Percentiles rank a stretch among this genome's conserved stretches.
Evolutionary conservation across 495 filamentous ascomycete genomes (phyloP).

Genomic region (Sabuloglossum arenarium): DNA sequence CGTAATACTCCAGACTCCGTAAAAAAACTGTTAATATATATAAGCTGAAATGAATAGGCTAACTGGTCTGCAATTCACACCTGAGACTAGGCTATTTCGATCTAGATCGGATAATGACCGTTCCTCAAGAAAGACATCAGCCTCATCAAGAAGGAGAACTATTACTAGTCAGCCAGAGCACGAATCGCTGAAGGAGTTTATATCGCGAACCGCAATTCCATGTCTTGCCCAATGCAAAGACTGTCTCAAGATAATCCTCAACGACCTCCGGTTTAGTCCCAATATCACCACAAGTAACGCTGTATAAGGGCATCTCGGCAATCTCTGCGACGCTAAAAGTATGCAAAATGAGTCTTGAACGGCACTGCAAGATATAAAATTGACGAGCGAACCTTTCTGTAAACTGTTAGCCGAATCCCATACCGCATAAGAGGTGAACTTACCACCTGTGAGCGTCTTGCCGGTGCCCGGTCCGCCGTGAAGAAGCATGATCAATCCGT

Average conservation of each 20-base stretch:
- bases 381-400: no score
- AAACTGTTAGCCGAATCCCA: no score
- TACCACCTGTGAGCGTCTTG: slow-evolving; percentile 75
- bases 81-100: not conserved
- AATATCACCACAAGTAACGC: slow-evolving; percentile 50
- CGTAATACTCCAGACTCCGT: slow-evolving; percentile 29
- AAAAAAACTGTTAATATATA: no score
- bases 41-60: no score
- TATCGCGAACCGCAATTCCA: no score
- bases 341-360: no score
- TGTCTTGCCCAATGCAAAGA: slow-evolving; percentile 64
- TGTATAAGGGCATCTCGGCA: slow-evolving; percentile 27
- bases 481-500: slow-evolving; percentile 33
- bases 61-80: no score
- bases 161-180: no score
- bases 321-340: slow-evolving; percentile 35
- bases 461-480: slow-evolving; percentile 65
- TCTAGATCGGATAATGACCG: not conserved
- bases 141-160: slow-evolving; percentile 17
- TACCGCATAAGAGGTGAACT: no score
- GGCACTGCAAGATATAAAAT: no score
- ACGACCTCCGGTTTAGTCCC: slow-evolving; percentile 55
- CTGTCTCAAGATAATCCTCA: slow-evolving; percentile 56
- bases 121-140: not conserved
- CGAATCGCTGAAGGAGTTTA: no score